Conservation (phyloP, 2,329 filamentous ascomycete species). For the Chlorencoelia australis region DNA sequence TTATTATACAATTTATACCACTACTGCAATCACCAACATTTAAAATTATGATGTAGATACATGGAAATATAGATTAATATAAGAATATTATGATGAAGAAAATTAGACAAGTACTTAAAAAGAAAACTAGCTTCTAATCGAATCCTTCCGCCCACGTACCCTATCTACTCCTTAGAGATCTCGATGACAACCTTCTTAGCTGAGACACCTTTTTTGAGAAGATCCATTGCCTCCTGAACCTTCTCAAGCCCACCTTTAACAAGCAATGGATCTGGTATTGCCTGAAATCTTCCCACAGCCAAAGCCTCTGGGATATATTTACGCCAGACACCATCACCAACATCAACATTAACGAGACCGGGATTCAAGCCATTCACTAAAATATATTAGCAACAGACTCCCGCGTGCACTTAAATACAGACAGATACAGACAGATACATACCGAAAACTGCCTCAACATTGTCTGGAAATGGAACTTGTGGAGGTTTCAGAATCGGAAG, state of each 20-base stretch:
- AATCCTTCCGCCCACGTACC: too few relatives aligned
- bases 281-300: conserved; percentile 26
- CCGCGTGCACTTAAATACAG: too few relatives aligned
- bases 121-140: too few relatives aligned
- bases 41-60: too few relatives aligned
- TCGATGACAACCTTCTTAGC: conserved; percentile 35
- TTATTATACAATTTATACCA: too few relatives aligned
- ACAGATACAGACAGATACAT: conserved; percentile 7
- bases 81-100: too few relatives aligned
- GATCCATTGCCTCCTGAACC: conserved; percentile 33
- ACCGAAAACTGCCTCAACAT: conserved; percentile 22
- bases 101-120: too few relatives aligned
- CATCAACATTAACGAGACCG: conserved; percentile 23
- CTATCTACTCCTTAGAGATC: conserved; percentile 7
- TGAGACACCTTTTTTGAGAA: conserved; percentile 31
- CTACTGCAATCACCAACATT: too few relatives aligned
- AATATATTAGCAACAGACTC: too few relatives aligned
- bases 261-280: conserved; percentile 31
- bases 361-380: conserved; percentile 20
- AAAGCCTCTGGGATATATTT: conserved; percentile 32
- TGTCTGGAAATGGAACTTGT: conserved; percentile 8
- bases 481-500: conserved; percentile 10
- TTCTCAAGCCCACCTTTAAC: conserved; percentile 33
- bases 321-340: conserved; percentile 29
- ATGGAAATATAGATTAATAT: too few relatives aligned